phyloP scores from a whole-genome alignment of 768 basidiomycete genomes.

The Macrolepiota fuliginosa region DNA sequence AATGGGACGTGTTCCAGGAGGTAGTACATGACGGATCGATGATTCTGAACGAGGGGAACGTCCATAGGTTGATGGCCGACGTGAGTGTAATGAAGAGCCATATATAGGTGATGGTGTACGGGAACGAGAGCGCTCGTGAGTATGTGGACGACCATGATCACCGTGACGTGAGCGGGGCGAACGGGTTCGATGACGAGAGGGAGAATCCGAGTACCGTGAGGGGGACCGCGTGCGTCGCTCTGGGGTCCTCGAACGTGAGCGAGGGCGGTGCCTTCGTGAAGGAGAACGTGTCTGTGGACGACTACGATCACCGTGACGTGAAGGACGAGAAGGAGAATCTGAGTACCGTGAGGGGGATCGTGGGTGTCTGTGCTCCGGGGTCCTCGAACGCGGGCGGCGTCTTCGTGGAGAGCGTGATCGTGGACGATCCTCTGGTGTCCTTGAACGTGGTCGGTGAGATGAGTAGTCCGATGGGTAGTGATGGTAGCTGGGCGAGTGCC shows the following conservation, averaged over 20 bases:
- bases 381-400: neutral
- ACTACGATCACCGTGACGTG: slow-evolving; percentile 8
- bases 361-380: neutral
- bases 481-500: neutral
- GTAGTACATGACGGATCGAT: slow-evolving; percentile 17
- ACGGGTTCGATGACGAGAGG: slow-evolving; percentile 24
- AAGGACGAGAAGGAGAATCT: slow-evolving; percentile 14
- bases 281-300: slow-evolving; percentile 17
- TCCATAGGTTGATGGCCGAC: neutral
- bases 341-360: neutral
- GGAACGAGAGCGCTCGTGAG: slow-evolving; percentile 12
- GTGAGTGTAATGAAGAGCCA: slow-evolving; percentile 7
- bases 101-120: slow-evolving; percentile 18
- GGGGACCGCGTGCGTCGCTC: neutral
- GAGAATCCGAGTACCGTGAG: slow-evolving; percentile 7
- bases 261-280: neutral
- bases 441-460: neutral
- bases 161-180: slow-evolving; percentile 11
- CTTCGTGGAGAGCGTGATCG: neutral
- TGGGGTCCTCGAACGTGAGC: slow-evolving; percentile 4
- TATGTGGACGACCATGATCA: no score
- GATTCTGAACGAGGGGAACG: slow-evolving; percentile 22
- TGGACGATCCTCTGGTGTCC: neutral
- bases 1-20: slow-evolving; percentile 2
- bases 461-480: slow-evolving; percentile 1